Base-by-base conservation (phyloP, 179 eudicot genomes). In the Nepenthes alata region DNA sequence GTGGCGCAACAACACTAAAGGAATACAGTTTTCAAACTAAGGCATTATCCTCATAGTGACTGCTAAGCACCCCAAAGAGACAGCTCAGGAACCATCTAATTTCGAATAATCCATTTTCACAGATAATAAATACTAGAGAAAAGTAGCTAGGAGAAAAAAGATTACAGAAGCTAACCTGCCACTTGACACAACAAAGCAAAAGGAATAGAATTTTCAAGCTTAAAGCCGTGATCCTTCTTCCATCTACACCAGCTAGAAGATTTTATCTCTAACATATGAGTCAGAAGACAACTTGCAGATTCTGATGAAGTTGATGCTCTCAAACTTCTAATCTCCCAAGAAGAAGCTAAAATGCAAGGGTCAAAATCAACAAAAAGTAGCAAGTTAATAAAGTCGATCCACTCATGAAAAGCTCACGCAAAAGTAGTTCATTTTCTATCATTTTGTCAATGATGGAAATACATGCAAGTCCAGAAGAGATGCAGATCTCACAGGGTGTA, bases 141-240 rank as follows among this genome's bases (percentile, higher is more conserved):
- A 34, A 39, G 38, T 13, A n/a, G 2, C 12, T 1, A 61, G 47
- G 53, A 47, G 52, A 47, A 60, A 47, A 50, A 56, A 59, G 37
- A 50, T 15, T 44, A 58, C 9, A 11, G 56, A 62, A 56, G 35
- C 84, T 65, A 66, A 93, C 99, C 99, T 83, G 99, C 74, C 59
- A 93, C 99, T 77, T 93, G 99, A 75, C 90, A 87, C 77, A 93
- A 74, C 59, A 89, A 75, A 60, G 94, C 94, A 74, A 78, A 84
- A 5, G 91, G 87, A 70, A 89, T 73, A 72, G 87, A 80, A 63
- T 76, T 85, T 75, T 89, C 99, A 60, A 93, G 90, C 68, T 87
- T 83, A 48, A 85, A 80, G 75, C 79, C 67, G 62, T 74, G 80
- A 62, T 79, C 80, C 75, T 78, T 85, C 77, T 80, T 87, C 97